These are phyloP conservation scores for Aspergillus pseudoviridinutans DNA, from an alignment of 2,329 filamentous ascomycete species.

Conservation along the genomic window DNA sequence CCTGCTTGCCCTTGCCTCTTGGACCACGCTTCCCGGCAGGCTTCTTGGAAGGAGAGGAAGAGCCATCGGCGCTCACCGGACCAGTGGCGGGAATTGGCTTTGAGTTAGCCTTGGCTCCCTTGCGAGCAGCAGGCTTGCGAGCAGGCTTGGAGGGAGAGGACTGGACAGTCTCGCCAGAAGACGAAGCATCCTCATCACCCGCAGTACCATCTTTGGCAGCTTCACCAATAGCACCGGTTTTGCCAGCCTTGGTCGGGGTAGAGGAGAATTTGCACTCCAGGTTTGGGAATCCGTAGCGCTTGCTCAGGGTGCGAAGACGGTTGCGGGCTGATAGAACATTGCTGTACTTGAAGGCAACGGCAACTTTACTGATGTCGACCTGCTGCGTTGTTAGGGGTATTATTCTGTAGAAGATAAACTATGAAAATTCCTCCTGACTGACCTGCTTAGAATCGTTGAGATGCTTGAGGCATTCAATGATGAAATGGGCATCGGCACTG, in stretches of 20 bases:
- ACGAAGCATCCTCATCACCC: background rate
- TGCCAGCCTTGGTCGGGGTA: background rate
- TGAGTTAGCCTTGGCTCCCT: slow-evolving; percentile 16
- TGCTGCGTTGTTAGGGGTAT: slow-evolving; percentile 5
- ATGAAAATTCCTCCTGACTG: slow-evolving; percentile 1
- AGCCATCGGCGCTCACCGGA: background rate
- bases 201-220: background rate
- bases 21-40: background rate
- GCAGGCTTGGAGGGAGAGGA: background rate
- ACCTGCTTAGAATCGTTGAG: slow-evolving; percentile 14
- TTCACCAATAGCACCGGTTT: background rate
- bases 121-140: slow-evolving; percentile 8
- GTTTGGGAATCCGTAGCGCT: slow-evolving; percentile 19
- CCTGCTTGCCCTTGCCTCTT: background rate
- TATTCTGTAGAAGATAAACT: background rate
- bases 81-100: slow-evolving; percentile 18
- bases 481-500: slow-evolving; percentile 16
- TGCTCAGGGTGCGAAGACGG: slow-evolving; percentile 22
- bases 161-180: background rate
- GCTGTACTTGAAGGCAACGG: slow-evolving; percentile 21
- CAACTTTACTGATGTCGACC: slow-evolving; percentile 26
- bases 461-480: slow-evolving; percentile 25
- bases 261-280: slow-evolving; percentile 11
- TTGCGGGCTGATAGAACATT: slow-evolving; percentile 27
- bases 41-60: background rate